Evolutionary conservation across 176 grass and related monocot genomes (phyloP).

Genomic region (Rhynchospora tenuis): DNA sequence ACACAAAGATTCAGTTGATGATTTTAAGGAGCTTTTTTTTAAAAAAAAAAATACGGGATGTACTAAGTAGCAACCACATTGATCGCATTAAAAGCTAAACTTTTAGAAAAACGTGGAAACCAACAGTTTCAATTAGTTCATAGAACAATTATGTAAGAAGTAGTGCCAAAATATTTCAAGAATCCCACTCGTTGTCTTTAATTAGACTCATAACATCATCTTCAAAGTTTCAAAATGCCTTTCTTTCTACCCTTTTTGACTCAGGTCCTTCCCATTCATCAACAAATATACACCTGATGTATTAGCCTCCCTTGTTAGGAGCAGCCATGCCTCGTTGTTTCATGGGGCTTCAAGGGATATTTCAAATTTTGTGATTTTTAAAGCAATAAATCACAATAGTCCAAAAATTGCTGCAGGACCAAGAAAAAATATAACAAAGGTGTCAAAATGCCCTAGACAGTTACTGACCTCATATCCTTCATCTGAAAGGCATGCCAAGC

Average conservation of each 20-base stretch:
- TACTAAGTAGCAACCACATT: neutral
- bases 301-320: neutral
- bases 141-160: neutral
- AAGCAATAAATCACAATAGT: neutral
- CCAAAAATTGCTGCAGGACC: neutral
- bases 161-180: neutral
- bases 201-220: neutral
- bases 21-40: neutral
- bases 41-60: neutral
- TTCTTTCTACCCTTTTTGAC: neutral
- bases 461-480: conserved; percentile 39
- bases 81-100: neutral
- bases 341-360: neutral
- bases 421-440: neutral
- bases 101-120: neutral
- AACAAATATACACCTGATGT: neutral
- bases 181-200: neutral
- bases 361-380: neutral
- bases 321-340: neutral
- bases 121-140: too few species aligned
- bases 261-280: neutral
- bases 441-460: neutral
- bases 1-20: neutral
- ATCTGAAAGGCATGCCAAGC: conserved; percentile 59
- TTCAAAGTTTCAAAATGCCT: neutral